Evolutionary conservation across 1,284 basidiomycete species (phyloP).

Genomic region (Phylloboletellus chloephorus): DNA sequence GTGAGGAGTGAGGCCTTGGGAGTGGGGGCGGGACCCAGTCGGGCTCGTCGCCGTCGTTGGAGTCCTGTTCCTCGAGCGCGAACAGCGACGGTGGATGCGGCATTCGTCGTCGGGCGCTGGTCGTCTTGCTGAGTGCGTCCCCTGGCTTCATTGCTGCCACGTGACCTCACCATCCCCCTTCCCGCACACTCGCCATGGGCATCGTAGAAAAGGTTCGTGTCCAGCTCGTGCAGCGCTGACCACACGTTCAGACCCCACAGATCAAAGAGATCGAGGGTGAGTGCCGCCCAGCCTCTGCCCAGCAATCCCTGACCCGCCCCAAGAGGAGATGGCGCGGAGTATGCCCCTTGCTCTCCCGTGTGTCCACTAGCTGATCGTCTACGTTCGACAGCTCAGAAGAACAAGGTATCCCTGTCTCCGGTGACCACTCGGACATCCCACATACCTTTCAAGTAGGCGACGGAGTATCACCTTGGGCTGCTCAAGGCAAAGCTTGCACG

Average conservation of each 20-base stretch:
- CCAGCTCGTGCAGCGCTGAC: not conserved
- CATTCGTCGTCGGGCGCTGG: constrained; percentile 34
- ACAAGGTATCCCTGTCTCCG: constrained; percentile 51
- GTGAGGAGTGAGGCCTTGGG: constrained; percentile 29
- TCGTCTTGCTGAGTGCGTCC: no score
- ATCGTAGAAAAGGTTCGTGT: constrained; percentile 76
- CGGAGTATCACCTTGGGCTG: constrained; percentile 86
- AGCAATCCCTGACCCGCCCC: constrained; percentile 11
- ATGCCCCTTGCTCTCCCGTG: constrained; percentile 3
- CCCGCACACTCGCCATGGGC: constrained; percentile 65
- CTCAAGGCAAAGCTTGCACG: constrained; percentile 89
- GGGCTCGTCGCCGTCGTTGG: constrained; percentile 42
- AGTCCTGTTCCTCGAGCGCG: constrained; percentile 55
- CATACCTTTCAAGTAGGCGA: constrained; percentile 54
- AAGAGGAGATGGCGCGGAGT: constrained; percentile 93
- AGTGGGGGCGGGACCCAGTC: constrained; percentile 40
- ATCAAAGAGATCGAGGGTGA: constrained; percentile 92
- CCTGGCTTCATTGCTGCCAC: no score
- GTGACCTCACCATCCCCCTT: no score
- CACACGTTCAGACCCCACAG: constrained; percentile 34
- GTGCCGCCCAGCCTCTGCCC: not conserved
- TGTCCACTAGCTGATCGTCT: constrained; percentile 5
- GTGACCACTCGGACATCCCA: constrained; percentile 14
- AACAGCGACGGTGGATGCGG: constrained; percentile 61
- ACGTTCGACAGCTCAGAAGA: constrained; percentile 72